Evolutionary conservation across 176 grass and related monocot species (phyloP).

Genomic region (Puya raimondii): DNA sequence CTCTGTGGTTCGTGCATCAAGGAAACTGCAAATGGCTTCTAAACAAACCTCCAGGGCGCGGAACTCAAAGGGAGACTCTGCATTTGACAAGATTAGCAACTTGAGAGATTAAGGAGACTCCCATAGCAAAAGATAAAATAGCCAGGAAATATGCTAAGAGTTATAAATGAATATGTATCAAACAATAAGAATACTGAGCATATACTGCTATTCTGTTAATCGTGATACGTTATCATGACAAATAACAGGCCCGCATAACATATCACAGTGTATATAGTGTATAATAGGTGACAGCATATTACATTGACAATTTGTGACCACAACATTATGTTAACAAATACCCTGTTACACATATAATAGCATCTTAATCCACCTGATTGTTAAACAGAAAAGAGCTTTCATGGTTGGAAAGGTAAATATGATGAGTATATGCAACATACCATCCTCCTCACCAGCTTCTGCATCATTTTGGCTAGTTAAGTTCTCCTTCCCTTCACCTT

Average conservation of each 20-base stretch:
- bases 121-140: background rate
- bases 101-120: slow-evolving; percentile 2
- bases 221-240: too few relatives aligned
- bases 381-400: background rate
- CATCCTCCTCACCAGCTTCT: slow-evolving; percentile 68
- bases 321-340: too few relatives aligned
- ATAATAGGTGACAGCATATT: too few relatives aligned
- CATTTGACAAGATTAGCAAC: slow-evolving; percentile 23
- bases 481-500: slow-evolving; percentile 44
- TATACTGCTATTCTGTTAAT: too few relatives aligned
- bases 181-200: background rate
- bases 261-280: too few relatives aligned
- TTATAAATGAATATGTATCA: background rate
- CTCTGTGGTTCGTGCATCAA: slow-evolving; percentile 75
- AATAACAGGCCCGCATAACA: too few relatives aligned
- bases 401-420: background rate
- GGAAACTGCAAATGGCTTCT: slow-evolving; percentile 91
- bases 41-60: slow-evolving; percentile 83
- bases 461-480: slow-evolving; percentile 50
- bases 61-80: slow-evolving; percentile 93
- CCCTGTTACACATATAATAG: too few relatives aligned
- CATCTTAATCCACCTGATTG: too few relatives aligned
- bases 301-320: too few relatives aligned
- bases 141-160: background rate
- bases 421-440: slow-evolving; percentile 42